Evolutionary conservation across 2,329 filamentous ascomycete genomes (phyloP), one percentile per base, ranked within the genome.

Genomic region (Penicillium glabrum): DNA sequence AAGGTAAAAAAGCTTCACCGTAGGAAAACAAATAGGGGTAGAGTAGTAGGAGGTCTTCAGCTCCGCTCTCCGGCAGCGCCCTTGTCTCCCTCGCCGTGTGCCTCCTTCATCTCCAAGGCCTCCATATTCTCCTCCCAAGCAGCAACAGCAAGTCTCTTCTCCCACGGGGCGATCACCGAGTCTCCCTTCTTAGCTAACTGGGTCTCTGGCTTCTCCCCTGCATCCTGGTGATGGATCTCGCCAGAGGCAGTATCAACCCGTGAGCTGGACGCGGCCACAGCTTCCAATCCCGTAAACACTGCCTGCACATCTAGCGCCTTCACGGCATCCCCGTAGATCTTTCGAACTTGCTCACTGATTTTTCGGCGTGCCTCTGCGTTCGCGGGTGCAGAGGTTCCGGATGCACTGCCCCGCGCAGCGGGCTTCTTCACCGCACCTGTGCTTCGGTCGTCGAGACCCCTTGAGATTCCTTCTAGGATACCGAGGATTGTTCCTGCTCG

Each of bases 401-500:
- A 54, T 2, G 67, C 23, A 59, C 33, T 52, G 27, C 65, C 43
- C 52, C 57, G 52, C 65, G 64, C 33, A 46, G 57, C 46, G 43
- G 67, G 61, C 41, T 66, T 70, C 60, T 66, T 71, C 24, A 69
- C 61, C 5, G 69, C 66, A 10, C 61, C 62, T 6, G 63, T 61
- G 31, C 59, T 51, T 13, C 64, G 60, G 8, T 65, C 64, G 24
- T 74, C 72, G 5, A 71, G 66, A 2, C 72, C 73, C 3, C 67
- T 68, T 1, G 79, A 74, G 21, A 96, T 75, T 0, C 89, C 91
- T 68, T 96, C 90, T 6, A 97, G 69, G 4, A 90, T 77, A 0
- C 95, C 95, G 3, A 96, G 73, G 13, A 96, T 77, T 62, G 86
- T 86, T 0, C 95, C 95, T 0, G 87, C 88, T 27, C 82, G 82